Evolutionary conservation across 768 basidiomycete genomes (phyloP), one percentile per base, ranked within the genome.

Genomic region (Lactarius quietus): DNA sequence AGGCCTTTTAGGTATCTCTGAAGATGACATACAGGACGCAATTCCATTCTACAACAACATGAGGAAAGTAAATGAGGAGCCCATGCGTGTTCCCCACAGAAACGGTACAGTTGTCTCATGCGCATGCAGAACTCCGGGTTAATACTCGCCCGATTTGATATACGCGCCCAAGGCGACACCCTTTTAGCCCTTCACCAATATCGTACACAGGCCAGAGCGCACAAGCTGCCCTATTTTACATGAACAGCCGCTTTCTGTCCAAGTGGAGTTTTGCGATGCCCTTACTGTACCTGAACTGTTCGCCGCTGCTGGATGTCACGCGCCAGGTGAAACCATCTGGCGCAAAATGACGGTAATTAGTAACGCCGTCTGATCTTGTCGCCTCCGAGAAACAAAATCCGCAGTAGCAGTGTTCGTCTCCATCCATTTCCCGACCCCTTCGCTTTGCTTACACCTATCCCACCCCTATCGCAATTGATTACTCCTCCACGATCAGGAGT

Each of bases 1-100:
- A 0, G 82, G 82, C 0, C 73, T 86, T 12, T 73, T 85, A 1
- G 83, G 84, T 75, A 80, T 78, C 69, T 82, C 82, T 2, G 84
- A 85, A 31, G 84, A 77, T 71, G 81, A 78, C 68, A 84, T 84
- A 53, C 86, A 84, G 67, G 73, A 79, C 17, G 77, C 78, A 17
- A 78, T 86, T 70, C 80, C 83, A 71, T 62, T 78, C 1, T 73
- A 75, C 3, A 72, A 0, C 78, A 85, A 14, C 77, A 79, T 62
- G 68, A 70, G 3, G 70, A 74, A 10, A 85, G n/a, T 45, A n/a
- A 87, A 79, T 64, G 86, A 86, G 71, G 82, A 82, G 59, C 73
- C 81, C 57, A 77, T 84, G 15, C 86, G 86, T 63, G 79, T 81
- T 5, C 82, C 80, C 15, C 77, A 77, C 18, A 78, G 82, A 66